Conservation (phyloP, 1,139 yeast species). For the Suhomyces choctaworum region DNA sequence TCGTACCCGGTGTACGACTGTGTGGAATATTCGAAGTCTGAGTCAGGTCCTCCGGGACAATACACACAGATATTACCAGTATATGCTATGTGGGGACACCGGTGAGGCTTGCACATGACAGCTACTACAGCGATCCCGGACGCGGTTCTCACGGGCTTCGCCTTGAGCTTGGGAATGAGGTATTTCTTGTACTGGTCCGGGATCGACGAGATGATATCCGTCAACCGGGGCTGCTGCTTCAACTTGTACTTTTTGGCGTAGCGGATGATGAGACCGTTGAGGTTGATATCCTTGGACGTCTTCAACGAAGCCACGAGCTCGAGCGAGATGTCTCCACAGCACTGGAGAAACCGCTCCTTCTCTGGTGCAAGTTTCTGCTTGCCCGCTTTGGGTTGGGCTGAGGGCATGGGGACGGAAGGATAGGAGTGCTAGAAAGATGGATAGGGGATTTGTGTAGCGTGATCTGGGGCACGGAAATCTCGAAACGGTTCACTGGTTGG, state of each 20-base stretch:
- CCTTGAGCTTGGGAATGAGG: slow-evolving; percentile 87
- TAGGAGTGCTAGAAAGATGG: too few relatives aligned
- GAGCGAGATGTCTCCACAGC: slow-evolving; percentile 89
- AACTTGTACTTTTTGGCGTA: slow-evolving; percentile 88
- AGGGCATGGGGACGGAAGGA: slow-evolving; percentile 32
- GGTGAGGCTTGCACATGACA: slow-evolving; percentile 98
- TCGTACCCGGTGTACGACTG: slow-evolving; percentile 98
- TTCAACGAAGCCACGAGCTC: slow-evolving; percentile 81
- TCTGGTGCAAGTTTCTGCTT: slow-evolving; percentile 75
- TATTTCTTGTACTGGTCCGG: slow-evolving; percentile 96
- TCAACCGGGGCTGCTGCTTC: slow-evolving; percentile 88
- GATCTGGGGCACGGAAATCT: too few relatives aligned
- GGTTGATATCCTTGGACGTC: slow-evolving; percentile 75
- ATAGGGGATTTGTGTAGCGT: too few relatives aligned
- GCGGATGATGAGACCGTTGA: slow-evolving; percentile 85
- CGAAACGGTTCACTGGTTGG: too few relatives aligned
- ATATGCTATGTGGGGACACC: slow-evolving; percentile 99
- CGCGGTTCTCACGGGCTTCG: slow-evolving; percentile 98
- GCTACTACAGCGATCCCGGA: slow-evolving; percentile 99
- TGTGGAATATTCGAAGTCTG: slow-evolving; percentile 96
- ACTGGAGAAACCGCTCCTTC: slow-evolving; percentile 87
- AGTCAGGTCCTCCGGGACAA: slow-evolving; percentile 99
- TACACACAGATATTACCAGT: slow-evolving; percentile 98
- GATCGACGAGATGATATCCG: slow-evolving; percentile 91
- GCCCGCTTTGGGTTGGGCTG: slow-evolving; percentile 26